Base-by-base conservation (phyloP, 2,329 filamentous ascomycete genomes). In the Lachnum nothofagi region DNA sequence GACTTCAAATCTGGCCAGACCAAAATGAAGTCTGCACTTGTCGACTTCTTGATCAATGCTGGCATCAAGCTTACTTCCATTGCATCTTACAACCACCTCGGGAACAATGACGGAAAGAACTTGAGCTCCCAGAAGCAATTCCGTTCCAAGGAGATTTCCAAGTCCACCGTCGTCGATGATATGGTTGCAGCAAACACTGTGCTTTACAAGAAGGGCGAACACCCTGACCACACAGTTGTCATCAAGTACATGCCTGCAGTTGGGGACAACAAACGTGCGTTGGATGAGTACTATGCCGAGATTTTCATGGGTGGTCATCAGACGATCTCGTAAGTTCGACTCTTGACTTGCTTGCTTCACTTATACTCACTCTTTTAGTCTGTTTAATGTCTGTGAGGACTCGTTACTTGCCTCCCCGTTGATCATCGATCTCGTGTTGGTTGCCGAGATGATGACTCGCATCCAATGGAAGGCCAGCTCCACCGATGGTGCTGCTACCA, bases 181-280 rank as follows among this genome's bases (percentile, higher is more conserved):
- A 98, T 98, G 93, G 93, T 98, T 52, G 91, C 89, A 65, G 91
- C 93, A 65, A 98, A 98, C 76, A 76, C 73, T 43, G 83, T 97
- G 42, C 79, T 98, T 48, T 98, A 98, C 78, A 82, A 85, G 71
- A 76, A 88, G 64, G 90, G 85, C 61, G 93, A 98, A 75, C 91
- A 97, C 70, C 93, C 93, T 2, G 91, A 98, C 68, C 93, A 98
- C 76, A 94, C 88, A 52, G 93, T 98, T 52, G 93, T 98, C 62
- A 98, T 98, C 83, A 98, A 98, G 82, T 98, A 98, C 78, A 95
- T 98, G 91, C 93, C 93, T 29, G 89, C 91, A 56, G 93, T 98
- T 42, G 93, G 93, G 55, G 93, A 98, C 74, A 94, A 96, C 80
- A 98, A 98, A 83, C 90, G 93, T 67, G 93, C 93, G 46, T 79